Conservation (phyloP, 2,329 filamentous ascomycete genomes). For the Alternaria gansuensis region DNA sequence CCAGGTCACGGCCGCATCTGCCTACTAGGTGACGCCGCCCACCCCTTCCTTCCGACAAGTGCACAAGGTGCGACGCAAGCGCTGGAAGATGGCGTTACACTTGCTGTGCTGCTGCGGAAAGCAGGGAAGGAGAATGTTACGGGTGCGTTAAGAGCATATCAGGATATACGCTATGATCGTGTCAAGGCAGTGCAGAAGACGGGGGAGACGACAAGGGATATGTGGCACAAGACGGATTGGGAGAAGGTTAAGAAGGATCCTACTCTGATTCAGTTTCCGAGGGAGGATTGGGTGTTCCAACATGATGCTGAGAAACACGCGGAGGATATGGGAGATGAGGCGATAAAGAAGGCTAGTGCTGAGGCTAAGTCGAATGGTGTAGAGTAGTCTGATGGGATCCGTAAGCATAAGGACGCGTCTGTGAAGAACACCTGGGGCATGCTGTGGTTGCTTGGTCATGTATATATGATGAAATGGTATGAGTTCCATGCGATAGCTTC, state of each 20-base stretch:
- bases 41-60: constrained; percentile 64
- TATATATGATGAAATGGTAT: neutral
- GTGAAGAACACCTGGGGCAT: no score
- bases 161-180: constrained; percentile 47
- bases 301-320: constrained; percentile 45
- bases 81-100: constrained; percentile 58
- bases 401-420: no score
- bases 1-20: constrained; percentile 55
- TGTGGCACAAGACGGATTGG: constrained; percentile 51
- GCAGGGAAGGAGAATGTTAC: constrained; percentile 44
- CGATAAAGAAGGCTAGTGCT: constrained; percentile 32
- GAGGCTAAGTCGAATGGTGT: constrained; percentile 1
- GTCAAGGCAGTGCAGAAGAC: constrained; percentile 49
- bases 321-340: constrained; percentile 42
- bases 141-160: constrained; percentile 45
- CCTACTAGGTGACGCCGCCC: constrained; percentile 64
- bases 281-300: constrained; percentile 47
- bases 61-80: constrained; percentile 65
- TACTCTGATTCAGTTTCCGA: constrained; percentile 41
- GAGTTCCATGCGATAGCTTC: neutral
- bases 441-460: neutral
- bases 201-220: constrained; percentile 47
- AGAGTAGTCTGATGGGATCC: no score
- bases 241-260: constrained; percentile 46
- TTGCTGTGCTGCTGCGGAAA: constrained; percentile 39